Evolutionary conservation across 345 rosid genomes (phyloP).

Genomic region (Brassica incana): DNA sequence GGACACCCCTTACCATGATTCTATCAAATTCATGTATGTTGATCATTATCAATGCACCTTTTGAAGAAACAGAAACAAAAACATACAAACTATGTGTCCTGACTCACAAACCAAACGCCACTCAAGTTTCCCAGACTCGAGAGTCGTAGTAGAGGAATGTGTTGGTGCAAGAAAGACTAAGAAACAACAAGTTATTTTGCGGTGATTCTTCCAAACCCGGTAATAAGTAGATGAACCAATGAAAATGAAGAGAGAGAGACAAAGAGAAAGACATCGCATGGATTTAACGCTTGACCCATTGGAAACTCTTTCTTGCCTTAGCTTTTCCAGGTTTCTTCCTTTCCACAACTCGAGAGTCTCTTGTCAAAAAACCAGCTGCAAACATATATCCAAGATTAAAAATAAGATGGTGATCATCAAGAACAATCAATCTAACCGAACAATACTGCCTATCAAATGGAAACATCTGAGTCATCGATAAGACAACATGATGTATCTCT

Average conservation of each 20-base stretch:
- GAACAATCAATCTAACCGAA: neutral
- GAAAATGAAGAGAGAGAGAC: neutral
- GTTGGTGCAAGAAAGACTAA: constrained; percentile 26
- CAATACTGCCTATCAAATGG: neutral
- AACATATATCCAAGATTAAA: constrained; percentile 12
- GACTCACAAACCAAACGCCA: constrained; percentile 10
- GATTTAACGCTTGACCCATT: constrained; percentile 95
- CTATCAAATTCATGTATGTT: neutral
- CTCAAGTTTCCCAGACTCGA: constrained; percentile 22
- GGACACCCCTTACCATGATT: neutral
- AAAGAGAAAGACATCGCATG: constrained; percentile 11
- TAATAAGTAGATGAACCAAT: constrained; percentile 14
- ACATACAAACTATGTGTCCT: constrained; percentile 18
- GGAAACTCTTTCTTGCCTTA: constrained; percentile 98
- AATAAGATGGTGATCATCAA: neutral
- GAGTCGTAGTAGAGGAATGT: constrained; percentile 14
- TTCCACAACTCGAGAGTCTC: constrained; percentile 94
- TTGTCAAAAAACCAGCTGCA: constrained; percentile 86
- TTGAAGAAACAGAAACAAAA: constrained; percentile 20
- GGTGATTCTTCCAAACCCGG: constrained; percentile 28
- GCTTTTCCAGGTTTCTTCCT: constrained; percentile 98
- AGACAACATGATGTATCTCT: constrained; percentile 3
- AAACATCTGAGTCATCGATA: neutral
- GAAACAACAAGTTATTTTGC: constrained; percentile 24
- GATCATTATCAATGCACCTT: constrained; percentile 16